These are phyloP conservation scores for Aspergillus latus DNA, from an alignment of 2,329 filamentous ascomycete genomes.

Conservation along the genomic window DNA sequence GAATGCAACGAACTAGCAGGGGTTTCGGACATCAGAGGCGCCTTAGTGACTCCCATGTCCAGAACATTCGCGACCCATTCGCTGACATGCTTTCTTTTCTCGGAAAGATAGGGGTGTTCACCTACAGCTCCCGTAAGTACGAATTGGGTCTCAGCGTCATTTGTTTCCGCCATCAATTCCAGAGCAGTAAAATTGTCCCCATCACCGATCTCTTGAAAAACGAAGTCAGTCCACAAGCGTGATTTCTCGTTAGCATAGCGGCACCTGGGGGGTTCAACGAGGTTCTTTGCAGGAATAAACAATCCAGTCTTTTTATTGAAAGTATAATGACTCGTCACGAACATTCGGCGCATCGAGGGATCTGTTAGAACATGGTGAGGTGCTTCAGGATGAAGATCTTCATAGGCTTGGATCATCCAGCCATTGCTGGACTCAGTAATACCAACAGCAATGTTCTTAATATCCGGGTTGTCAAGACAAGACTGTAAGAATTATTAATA, in stretches of 20 bases:
- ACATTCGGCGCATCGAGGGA: conserved; percentile 23
- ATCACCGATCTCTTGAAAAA: conserved; percentile 33
- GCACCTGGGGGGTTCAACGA: conserved; percentile 21
- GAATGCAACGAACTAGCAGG: neutral
- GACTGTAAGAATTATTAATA: conserved; percentile 19
- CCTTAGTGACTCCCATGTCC: conserved; percentile 17
- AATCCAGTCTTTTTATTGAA: conserved; percentile 19
- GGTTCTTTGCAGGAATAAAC: conserved; percentile 18
- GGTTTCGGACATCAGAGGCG: neutral
- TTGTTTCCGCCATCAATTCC: conserved; percentile 18
- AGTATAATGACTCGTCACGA: conserved; percentile 22
- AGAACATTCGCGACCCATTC: conserved; percentile 30
- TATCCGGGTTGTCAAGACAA: conserved; percentile 16
- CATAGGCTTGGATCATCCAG: conserved; percentile 23
- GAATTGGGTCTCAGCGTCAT: conserved; percentile 2
- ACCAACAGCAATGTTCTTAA: conserved; percentile 24
- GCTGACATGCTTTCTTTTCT: conserved; percentile 31
- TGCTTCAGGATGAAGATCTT: conserved; percentile 20
- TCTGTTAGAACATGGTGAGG: conserved; percentile 27
- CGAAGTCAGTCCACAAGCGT: conserved; percentile 33
- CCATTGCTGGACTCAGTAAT: conserved; percentile 6
- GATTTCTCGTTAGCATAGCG: conserved; percentile 25
- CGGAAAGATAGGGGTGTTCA: conserved; percentile 28
- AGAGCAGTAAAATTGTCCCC: conserved; percentile 22
- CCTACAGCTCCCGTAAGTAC: conserved; percentile 4